Evolutionary conservation across 495 filamentous ascomycete genomes (phyloP), one percentile per base, ranked within the genome.

Genomic region (Usnea hakonensis): DNA sequence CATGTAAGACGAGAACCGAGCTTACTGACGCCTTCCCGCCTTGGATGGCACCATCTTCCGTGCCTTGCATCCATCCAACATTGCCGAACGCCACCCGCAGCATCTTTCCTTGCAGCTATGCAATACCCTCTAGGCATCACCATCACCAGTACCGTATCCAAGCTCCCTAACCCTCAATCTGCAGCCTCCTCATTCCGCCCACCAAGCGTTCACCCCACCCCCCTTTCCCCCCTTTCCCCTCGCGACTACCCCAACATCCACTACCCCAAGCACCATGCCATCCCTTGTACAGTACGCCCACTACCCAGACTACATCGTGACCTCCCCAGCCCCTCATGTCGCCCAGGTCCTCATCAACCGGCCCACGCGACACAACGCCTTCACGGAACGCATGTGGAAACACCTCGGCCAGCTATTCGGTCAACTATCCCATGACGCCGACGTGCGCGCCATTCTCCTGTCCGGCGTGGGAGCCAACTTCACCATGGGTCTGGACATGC

Each of bases 321-420:
- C 81, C 26, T 86, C 86, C 60, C 90, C 91, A 0, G 63, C 71
- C 19, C 71, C 74, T 64, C 83, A 84, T 76, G 89, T 97, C 41
- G 89, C 88, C 13, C 90, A 95, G 72, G 91, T 98, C 55, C 88
- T 97, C 72, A 96, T 95, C 77, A 92, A 95, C 78, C 84, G 94
- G 11, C 85, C 92, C 3, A 73, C 84, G 58, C 96, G 96, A 76
- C 77, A 96, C 71, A 98, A 98, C 74, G 85, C 94, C 60, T 97
- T 96, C 74, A 77, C 84, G 62, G 87, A 91, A 36, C 85, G 86
- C 44, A 96, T 97, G 90, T 98, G 92, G 91, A 76, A 86, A 46
- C 89, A 95, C 77, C 74, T 97, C 59, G 78, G 82, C 59, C 66
- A 70, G 10, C 75, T 96, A 71, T 95, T 98, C 78, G 71, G 76